phyloP scores from a whole-genome alignment of 208 protist genomes.

The Naegleria gruberi region DNA sequence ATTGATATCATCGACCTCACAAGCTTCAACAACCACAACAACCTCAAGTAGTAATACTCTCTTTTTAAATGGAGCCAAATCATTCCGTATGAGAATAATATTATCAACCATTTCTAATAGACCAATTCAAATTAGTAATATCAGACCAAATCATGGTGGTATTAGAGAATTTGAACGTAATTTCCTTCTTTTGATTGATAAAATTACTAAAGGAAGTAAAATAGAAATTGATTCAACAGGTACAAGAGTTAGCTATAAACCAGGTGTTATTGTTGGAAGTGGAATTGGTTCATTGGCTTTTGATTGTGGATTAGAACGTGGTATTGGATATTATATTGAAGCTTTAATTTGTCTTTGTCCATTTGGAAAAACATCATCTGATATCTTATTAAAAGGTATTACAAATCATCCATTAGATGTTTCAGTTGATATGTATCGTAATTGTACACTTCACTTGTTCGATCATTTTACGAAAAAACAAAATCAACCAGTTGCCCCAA shows the following conservation, averaged over 20 bases:
- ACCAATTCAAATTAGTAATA: background rate
- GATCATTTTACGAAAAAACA: background rate
- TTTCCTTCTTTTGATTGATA: conserved; percentile 15
- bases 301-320: background rate
- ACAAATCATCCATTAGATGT: conserved; percentile 23
- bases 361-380: conserved; percentile 13
- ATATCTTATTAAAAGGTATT: conserved; percentile 12
- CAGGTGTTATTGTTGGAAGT: background rate
- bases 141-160: background rate
- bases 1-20: background rate
- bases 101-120: background rate
- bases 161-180: background rate
- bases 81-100: background rate
- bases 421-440: conserved; percentile 6
- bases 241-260: background rate
- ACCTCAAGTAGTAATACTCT: background rate
- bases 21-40: background rate
- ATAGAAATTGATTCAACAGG: background rate
- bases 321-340: conserved; percentile 31
- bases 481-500: background rate
- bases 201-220: conserved; percentile 4
- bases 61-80: background rate
- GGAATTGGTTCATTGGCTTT: background rate
- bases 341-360: conserved; percentile 19
- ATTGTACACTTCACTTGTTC: background rate